Conservation (phyloP, 148 eudicot species). For the Limonium bicolor region DNA sequence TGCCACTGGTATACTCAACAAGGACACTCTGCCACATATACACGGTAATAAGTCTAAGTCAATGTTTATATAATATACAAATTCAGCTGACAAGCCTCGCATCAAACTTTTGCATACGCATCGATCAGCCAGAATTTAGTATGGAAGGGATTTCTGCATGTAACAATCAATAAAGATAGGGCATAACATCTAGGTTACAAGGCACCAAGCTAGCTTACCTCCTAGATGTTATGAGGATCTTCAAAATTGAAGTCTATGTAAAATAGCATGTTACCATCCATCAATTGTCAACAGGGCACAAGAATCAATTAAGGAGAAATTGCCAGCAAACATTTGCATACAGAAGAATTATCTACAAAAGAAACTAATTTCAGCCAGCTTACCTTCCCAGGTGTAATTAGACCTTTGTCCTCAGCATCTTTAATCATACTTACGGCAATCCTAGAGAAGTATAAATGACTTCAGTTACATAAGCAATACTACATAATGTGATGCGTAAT, state of each 20-base stretch:
- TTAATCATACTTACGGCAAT: constrained; percentile 55
- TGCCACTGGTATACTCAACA: constrained; percentile 73
- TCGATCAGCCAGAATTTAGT: too few relatives aligned
- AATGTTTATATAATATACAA: too few relatives aligned
- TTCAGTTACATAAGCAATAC: not conserved
- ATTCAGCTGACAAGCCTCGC: too few relatives aligned
- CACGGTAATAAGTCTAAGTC: too few relatives aligned
- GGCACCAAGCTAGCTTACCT: too few relatives aligned
- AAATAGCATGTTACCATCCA: too few relatives aligned
- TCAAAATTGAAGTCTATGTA: too few relatives aligned
- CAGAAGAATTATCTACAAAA: not conserved
- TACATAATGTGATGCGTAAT: not conserved
- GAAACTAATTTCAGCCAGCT: not conserved
- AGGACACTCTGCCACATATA: constrained; percentile 74
- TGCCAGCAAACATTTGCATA: not conserved
- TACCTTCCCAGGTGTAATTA: constrained; percentile 76
- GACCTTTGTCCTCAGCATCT: constrained; percentile 70
- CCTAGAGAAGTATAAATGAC: constrained; percentile 13
- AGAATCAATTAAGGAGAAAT: not conserved
- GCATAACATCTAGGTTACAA: too few relatives aligned
- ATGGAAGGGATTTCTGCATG: too few relatives aligned
- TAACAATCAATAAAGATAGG: too few relatives aligned
- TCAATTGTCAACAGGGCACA: constrained; percentile 3
- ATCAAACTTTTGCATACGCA: too few relatives aligned
- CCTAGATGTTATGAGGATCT: too few relatives aligned